Percentiles rank a stretch among this genome's conserved stretches.
These are phyloP conservation scores for Nymphaea colorata DNA, from an alignment of 164 flowering plant species.

Conservation along the genomic window DNA sequence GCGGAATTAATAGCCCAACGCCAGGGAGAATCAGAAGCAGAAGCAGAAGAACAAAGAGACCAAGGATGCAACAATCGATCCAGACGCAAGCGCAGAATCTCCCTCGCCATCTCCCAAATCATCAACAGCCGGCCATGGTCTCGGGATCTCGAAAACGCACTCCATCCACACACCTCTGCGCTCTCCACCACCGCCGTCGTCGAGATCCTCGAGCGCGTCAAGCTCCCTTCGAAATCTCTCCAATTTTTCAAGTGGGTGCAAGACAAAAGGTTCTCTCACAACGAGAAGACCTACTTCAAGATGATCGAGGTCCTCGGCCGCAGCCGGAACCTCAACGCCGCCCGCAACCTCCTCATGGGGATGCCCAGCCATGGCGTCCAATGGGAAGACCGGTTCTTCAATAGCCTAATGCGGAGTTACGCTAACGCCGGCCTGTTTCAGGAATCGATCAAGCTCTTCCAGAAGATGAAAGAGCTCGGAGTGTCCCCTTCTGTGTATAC, in stretches of 20 bases:
- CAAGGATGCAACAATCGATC: constrained; percentile 3
- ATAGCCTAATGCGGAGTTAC: constrained; percentile 50
- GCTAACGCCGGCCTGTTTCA: constrained; percentile 53
- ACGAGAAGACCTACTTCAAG: constrained; percentile 30
- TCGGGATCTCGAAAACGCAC: constrained; percentile 27
- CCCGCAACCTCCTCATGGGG: constrained; percentile 49
- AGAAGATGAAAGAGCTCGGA: constrained; percentile 37
- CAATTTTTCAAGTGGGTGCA: constrained; percentile 53
- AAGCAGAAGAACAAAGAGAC: neutral
- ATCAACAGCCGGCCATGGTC: constrained; percentile 28
- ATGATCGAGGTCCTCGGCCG: constrained; percentile 49
- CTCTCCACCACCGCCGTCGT: constrained; percentile 41
- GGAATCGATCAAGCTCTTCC: constrained; percentile 48
- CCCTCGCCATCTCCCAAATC: constrained; percentile 15
- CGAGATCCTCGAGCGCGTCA: constrained; percentile 42
- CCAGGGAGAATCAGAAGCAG: neutral
- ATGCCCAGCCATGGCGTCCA: constrained; percentile 32
- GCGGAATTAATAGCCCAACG: neutral
- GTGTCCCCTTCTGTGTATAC: constrained; percentile 50
- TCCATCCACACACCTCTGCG: constrained; percentile 22
- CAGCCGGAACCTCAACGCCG: constrained; percentile 40
- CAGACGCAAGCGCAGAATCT: constrained; percentile 4
- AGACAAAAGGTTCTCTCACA: constrained; percentile 27
- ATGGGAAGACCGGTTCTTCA: constrained; percentile 45
- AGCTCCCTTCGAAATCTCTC: constrained; percentile 33